phyloP scores from a whole-genome alignment of 1,284 basidiomycete species.

The Serendipita sp. region DNA sequence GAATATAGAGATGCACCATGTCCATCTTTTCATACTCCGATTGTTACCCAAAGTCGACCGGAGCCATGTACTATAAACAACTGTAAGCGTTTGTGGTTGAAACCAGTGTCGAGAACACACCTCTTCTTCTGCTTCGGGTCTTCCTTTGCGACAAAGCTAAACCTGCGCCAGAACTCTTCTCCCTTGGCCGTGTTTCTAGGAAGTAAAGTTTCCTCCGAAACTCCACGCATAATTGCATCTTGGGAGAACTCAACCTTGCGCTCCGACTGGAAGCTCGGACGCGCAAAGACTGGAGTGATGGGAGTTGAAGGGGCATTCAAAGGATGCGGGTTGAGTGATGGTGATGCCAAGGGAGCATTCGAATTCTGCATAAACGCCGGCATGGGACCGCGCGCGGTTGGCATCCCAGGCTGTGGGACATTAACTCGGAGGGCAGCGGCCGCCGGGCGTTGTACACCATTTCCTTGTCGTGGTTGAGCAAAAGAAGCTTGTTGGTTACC shows the following conservation, averaged over 20 bases:
- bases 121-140: constrained; percentile 40
- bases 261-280: constrained; percentile 34
- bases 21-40: constrained; percentile 42
- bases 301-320: constrained; percentile 61
- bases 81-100: constrained; percentile 6
- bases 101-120: constrained; percentile 20
- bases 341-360: constrained; percentile 18
- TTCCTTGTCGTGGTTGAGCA: background rate
- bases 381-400: constrained; percentile 8
- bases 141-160: constrained; percentile 66
- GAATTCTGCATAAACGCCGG: constrained; percentile 12
- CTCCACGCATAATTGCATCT: constrained; percentile 46
- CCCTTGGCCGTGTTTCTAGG: constrained; percentile 49
- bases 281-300: constrained; percentile 60
- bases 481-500: background rate
- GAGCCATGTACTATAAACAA: constrained; percentile 44
- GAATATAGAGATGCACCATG: constrained; percentile 50
- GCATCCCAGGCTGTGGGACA: constrained; percentile 10
- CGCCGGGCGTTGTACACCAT: constrained; percentile 3
- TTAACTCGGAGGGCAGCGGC: constrained; percentile 10
- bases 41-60: constrained; percentile 40
- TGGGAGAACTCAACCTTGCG: constrained; percentile 36
- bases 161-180: constrained; percentile 72
- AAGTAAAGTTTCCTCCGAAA: constrained; percentile 50
- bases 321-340: constrained; percentile 43